phyloP scores from a whole-genome alignment of 2,329 filamentous ascomycete species.

The Trichoderma gracile region DNA sequence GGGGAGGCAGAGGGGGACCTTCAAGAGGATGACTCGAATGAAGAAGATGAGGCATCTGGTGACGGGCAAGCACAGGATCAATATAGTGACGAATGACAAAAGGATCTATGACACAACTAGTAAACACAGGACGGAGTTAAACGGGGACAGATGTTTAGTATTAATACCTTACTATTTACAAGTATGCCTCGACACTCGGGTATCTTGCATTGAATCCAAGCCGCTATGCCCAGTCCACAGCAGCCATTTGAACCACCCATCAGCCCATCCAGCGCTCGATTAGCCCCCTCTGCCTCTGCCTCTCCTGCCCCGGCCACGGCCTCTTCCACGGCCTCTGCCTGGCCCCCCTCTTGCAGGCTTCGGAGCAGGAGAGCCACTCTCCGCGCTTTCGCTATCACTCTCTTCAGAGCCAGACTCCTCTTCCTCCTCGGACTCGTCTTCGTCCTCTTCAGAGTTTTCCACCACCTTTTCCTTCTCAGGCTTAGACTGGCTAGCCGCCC shows the following conservation, averaged over 20 bases:
- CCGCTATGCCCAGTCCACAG: constrained; percentile 5
- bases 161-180: background rate
- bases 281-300: constrained; percentile 34
- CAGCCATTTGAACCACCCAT: background rate
- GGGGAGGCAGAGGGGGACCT: background rate
- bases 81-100: background rate
- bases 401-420: constrained; percentile 39
- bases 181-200: constrained; percentile 1
- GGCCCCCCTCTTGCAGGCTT: constrained; percentile 40
- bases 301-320: constrained; percentile 39
- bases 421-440: constrained; percentile 34
- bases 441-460: constrained; percentile 40
- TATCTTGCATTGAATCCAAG: constrained; percentile 19
- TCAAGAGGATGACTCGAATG: background rate
- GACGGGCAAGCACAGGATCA: background rate
- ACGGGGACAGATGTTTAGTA: background rate
- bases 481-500: constrained; percentile 45
- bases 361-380: constrained; percentile 43
- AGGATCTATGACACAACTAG: background rate
- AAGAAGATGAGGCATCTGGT: background rate
- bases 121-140: background rate
- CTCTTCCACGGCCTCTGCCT: constrained; percentile 37
- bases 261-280: constrained; percentile 12
- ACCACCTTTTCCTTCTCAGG: constrained; percentile 36
- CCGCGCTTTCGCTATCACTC: constrained; percentile 39